Percentiles rank a stretch among this genome's conserved stretches.
Conservation (phyloP, 768 basidiomycete species). For the Leccinum arenicola region DNA sequence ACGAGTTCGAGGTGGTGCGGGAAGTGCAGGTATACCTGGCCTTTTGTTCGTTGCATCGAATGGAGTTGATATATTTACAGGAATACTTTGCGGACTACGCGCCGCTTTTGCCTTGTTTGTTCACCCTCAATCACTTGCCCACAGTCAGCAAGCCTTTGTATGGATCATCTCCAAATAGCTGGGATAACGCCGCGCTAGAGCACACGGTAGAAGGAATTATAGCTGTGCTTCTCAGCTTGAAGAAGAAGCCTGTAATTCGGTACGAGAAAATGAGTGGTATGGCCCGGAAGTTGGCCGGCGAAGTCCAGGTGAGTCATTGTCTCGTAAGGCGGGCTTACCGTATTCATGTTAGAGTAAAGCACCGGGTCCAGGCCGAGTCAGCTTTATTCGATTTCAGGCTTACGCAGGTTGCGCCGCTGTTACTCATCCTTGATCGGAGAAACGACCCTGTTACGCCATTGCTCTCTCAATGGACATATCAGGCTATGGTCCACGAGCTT, state of each 20-base stretch:
- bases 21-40: slow-evolving; percentile 79
- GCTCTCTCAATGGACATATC: slow-evolving; percentile 98
- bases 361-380: slow-evolving; percentile 76
- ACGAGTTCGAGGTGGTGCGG: slow-evolving; percentile 93
- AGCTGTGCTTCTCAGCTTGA: slow-evolving; percentile 87
- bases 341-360: slow-evolving; percentile 41
- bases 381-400: slow-evolving; percentile 89
- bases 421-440: slow-evolving; percentile 90
- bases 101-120: slow-evolving; percentile 80
- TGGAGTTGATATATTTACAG: slow-evolving; percentile 38
- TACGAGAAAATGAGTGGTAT: slow-evolving; percentile 92
- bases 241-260: slow-evolving; percentile 92
- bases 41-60: not conserved
- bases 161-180: slow-evolving; percentile 66
- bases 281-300: slow-evolving; percentile 85
- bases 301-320: slow-evolving; percentile 63
- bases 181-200: slow-evolving; percentile 73
- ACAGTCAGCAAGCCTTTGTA: slow-evolving; percentile 62
- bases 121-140: slow-evolving; percentile 81
- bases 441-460: slow-evolving; percentile 98
- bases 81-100: slow-evolving; percentile 98
- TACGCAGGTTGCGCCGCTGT: slow-evolving; percentile 82
- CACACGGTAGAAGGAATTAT: slow-evolving; percentile 77
- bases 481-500: slow-evolving; percentile 98
- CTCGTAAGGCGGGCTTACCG: not conserved